phyloP scores from a whole-genome alignment of 2,329 filamentous ascomycete species.

The Colletotrichum tropicale region DNA sequence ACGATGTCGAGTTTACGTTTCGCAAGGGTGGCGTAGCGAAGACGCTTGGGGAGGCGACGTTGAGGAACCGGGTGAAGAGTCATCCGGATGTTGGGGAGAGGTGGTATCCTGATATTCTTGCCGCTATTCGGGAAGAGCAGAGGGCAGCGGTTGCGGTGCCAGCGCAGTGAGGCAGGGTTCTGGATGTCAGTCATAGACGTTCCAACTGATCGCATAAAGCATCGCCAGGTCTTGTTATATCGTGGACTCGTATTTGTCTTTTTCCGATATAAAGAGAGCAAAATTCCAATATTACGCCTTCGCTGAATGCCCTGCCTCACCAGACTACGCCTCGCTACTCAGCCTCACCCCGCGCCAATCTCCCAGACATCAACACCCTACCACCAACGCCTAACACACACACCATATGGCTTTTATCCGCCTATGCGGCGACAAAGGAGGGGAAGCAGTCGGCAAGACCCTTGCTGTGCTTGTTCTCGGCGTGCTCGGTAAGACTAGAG shows the following conservation, averaged over 20 bases:
- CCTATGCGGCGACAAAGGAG: conserved; percentile 35
- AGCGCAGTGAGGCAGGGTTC: not conserved
- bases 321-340: not conserved
- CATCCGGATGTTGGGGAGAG: conserved; percentile 86
- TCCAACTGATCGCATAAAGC: not conserved
- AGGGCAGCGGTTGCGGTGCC: conserved; percentile 24
- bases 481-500: conserved; percentile 70
- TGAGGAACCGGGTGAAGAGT: conserved; percentile 84
- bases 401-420: not conserved
- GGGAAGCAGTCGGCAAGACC: conserved; percentile 75
- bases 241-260: conserved; percentile 3
- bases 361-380: not conserved
- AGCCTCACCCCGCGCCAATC: not conserved
- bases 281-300: conserved; percentile 19
- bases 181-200: not conserved
- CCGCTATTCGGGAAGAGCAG: conserved; percentile 64
- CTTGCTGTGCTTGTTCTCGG: conserved; percentile 79
- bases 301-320: conserved; percentile 12
- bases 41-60: conserved; percentile 80
- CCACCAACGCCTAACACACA: not conserved
- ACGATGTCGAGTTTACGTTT: conserved; percentile 90
- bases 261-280: conserved; percentile 12
- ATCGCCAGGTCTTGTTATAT: not conserved
- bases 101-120: conserved; percentile 73
- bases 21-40: conserved; percentile 69